These are phyloP conservation scores for Termitomyces sp. DNA, from an alignment of 768 basidiomycete species.

Conservation along the genomic window DNA sequence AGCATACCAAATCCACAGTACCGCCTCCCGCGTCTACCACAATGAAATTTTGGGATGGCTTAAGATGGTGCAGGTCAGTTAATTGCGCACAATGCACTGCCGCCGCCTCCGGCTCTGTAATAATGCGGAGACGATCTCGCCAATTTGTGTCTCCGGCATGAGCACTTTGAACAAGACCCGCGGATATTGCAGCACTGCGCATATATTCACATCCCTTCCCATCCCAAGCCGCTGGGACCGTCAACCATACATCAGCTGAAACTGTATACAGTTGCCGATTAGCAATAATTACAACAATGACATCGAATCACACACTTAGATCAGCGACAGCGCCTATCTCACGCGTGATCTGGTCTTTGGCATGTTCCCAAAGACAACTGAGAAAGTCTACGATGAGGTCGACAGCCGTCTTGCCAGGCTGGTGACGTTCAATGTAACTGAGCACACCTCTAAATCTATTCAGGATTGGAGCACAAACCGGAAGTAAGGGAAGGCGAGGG, in stretches of 20 bases:
- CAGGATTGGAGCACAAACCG: constrained; percentile 43
- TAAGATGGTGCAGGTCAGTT: constrained; percentile 74
- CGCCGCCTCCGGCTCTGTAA: constrained; percentile 83
- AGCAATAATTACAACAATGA: constrained; percentile 1
- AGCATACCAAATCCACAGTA: constrained; percentile 43
- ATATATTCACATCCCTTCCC: constrained; percentile 80
- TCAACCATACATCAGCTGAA: constrained; percentile 79
- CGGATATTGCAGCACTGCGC: constrained; percentile 78
- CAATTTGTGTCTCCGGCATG: constrained; percentile 67
- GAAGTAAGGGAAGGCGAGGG: constrained; percentile 73
- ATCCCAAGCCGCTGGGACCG: constrained; percentile 91
- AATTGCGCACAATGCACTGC: constrained; percentile 85
- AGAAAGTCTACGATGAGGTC: constrained; percentile 85
- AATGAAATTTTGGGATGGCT: constrained; percentile 80
- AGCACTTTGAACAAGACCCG: constrained; percentile 72
- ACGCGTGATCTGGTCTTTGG: constrained; percentile 80
- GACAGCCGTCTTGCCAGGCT: constrained; percentile 72
- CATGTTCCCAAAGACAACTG: constrained; percentile 80
- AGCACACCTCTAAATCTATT: not conserved
- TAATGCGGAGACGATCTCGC: constrained; percentile 79
- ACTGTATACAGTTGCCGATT: constrained; percentile 37
- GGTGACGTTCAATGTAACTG: constrained; percentile 10
- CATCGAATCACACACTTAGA: constrained; percentile 52
- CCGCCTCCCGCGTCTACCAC: constrained; percentile 92
- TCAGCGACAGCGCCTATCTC: constrained; percentile 86